phyloP scores from a whole-genome alignment of 1,284 basidiomycete species.

The Microbotryum intermedium region DNA sequence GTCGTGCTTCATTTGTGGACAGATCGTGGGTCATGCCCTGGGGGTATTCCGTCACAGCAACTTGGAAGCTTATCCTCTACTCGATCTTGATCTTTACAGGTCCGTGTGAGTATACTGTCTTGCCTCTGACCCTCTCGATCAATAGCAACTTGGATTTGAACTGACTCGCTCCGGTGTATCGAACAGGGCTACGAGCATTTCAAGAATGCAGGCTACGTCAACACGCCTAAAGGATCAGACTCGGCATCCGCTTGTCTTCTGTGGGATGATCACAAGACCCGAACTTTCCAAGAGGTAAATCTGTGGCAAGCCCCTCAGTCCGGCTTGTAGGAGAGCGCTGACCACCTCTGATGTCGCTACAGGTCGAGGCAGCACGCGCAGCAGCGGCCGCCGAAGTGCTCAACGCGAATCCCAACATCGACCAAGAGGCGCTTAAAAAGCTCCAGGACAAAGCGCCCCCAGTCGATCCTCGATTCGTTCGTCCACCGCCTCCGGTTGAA shows the following conservation, averaged over 20 bases:
- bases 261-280: slow-evolving; percentile 24
- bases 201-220: slow-evolving; percentile 8
- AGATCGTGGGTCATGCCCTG: background rate
- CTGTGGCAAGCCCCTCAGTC: background rate
- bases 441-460: slow-evolving; percentile 10
- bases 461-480: background rate
- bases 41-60: no score
- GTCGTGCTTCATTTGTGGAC: slow-evolving; percentile 23
- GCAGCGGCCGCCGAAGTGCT: slow-evolving; percentile 14
- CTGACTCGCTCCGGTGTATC: slow-evolving; percentile 4
- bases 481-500: no score
- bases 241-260: slow-evolving; percentile 6
- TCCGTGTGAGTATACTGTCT: background rate
- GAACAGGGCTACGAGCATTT: slow-evolving; percentile 29
- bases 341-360: background rate
- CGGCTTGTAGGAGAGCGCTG: no score
- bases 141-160: background rate
- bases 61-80: no score
- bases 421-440: slow-evolving; percentile 20
- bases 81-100: background rate
- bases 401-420: slow-evolving; percentile 9
- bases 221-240: slow-evolving; percentile 4
- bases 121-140: background rate
- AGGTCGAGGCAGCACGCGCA: slow-evolving; percentile 27
- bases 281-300: slow-evolving; percentile 18